Conservation (phyloP, 345 rosid genomes). For the Turnera subulata region DNA sequence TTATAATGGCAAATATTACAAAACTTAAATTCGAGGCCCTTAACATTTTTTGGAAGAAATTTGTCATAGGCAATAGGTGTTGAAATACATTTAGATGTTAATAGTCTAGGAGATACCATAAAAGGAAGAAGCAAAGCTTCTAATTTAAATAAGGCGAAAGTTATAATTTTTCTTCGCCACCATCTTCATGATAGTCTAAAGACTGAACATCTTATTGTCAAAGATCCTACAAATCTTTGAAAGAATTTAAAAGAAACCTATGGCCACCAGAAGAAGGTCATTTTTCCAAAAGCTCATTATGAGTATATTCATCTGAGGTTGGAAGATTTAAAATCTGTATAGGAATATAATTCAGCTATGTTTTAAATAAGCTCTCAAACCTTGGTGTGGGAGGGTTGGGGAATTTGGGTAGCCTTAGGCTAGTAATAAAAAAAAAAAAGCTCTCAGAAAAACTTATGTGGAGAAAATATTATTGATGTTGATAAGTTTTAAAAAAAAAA, state of each 20-base stretch:
- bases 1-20: too few species aligned
- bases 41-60: too few species aligned
- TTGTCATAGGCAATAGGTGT: too few species aligned
- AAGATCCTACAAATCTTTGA: background rate
- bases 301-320: background rate
- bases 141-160: too few species aligned
- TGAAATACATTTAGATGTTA: too few species aligned
- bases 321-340: background rate
- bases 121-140: too few species aligned
- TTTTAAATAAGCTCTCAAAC: background rate
- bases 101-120: too few species aligned
- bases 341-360: background rate
- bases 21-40: too few species aligned
- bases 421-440: too few species aligned
- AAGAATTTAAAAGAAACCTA: background rate
- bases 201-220: background rate
- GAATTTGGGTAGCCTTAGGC: too few species aligned
- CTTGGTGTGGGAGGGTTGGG: too few species aligned
- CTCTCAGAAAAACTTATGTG: background rate
- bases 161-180: background rate
- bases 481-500: background rate
- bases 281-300: background rate
- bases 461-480: background rate
- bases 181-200: background rate
- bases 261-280: background rate